phyloP scores from a whole-genome alignment of 495 filamentous ascomycete species.

The Penicillium bovifimosum region DNA sequence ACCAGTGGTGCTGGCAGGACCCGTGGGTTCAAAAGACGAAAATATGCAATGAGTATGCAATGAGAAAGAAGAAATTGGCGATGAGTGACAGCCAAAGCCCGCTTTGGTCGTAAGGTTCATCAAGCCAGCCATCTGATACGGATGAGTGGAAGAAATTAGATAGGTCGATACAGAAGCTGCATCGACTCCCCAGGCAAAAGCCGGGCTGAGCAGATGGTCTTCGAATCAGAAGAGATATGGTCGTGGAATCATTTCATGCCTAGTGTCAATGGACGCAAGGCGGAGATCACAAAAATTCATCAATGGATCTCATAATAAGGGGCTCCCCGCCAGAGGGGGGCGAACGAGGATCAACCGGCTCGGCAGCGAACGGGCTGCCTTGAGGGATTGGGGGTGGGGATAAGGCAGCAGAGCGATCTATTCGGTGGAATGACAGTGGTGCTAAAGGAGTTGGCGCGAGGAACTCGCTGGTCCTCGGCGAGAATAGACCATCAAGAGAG shows the following conservation, averaged over 20 bases:
- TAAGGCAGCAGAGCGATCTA: slow-evolving; percentile 29
- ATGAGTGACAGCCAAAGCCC: slow-evolving; percentile 44
- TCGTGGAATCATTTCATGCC: slow-evolving; percentile 36
- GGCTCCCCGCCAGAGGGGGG: slow-evolving; percentile 42
- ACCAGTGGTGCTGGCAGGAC: slow-evolving; percentile 8
- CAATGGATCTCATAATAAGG: slow-evolving; percentile 50
- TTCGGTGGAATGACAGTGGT: slow-evolving; percentile 23
- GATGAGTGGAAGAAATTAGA: slow-evolving; percentile 18
- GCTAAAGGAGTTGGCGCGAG: slow-evolving; percentile 33
- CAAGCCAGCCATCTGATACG: slow-evolving; percentile 22
- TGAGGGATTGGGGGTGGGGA: slow-evolving; percentile 4
- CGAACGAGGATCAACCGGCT: slow-evolving; percentile 44
- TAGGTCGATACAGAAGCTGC: slow-evolving; percentile 7
- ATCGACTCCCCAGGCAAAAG: background rate
- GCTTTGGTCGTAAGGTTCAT: slow-evolving; percentile 44
- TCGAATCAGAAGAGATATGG: slow-evolving; percentile 10
- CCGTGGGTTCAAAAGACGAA: slow-evolving; percentile 9
- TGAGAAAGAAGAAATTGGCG: slow-evolving; percentile 7
- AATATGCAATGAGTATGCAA: slow-evolving; percentile 9
- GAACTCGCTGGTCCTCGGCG: slow-evolving; percentile 46
- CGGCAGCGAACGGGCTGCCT: slow-evolving; percentile 25
- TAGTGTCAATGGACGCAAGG: slow-evolving; percentile 3
- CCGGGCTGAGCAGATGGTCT: slow-evolving; percentile 14
- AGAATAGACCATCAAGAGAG: slow-evolving; percentile 37
- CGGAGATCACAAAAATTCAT: slow-evolving; percentile 43